Base-by-base conservation (phyloP, 1,284 basidiomycete species). In the Stereum hirsutum region DNA sequence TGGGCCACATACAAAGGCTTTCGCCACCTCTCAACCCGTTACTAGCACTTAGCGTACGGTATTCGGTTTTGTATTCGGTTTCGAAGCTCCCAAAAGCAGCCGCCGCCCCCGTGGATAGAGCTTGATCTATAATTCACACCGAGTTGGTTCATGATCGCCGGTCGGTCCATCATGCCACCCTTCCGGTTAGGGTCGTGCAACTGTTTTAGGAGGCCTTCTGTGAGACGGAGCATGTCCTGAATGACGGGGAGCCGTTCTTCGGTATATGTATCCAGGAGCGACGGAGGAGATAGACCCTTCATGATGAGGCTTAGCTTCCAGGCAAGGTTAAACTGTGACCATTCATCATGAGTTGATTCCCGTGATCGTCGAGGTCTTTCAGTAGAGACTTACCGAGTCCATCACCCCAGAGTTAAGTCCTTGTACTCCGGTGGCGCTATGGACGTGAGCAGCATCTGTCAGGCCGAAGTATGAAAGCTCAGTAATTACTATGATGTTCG, bases 221-320 rank as follows among this genome's bases (percentile, higher is more conserved):
- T 49, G 7, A 41, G 39, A 14, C 48, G 36, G 2, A 58, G 50
- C 54, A 57, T 55, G 32, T 54, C 53, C 2, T 42, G 38, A 28
- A 56, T 53, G 35, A 58, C 51, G 5, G 56, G 56, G 8, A 53
- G 23, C 21, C 56, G 56, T 35, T 58, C 56, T 12, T 38, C 43
- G n/a, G 36, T 40, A 47, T 56, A 58, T 0, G 54, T 46, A 6
- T 49, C 44, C 25, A 58, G 51, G 24, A 57, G 48, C 4, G 21
- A 15, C 6, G 41, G 41, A 1, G 46, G 35, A 11, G 55, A 46
- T 23, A 40, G 39, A 12, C 46, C 46, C 27, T 55, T 53, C 31
- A 42, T 25, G n/a, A 52, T 54, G 20, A 52, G 47, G 15, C 48
- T 41, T 17, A 57, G 50, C 38, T 57, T 57, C 56, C 56, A 57